Conservation (phyloP, 2,329 filamentous ascomycete species). For the Sphaceloma murrayae region DNA sequence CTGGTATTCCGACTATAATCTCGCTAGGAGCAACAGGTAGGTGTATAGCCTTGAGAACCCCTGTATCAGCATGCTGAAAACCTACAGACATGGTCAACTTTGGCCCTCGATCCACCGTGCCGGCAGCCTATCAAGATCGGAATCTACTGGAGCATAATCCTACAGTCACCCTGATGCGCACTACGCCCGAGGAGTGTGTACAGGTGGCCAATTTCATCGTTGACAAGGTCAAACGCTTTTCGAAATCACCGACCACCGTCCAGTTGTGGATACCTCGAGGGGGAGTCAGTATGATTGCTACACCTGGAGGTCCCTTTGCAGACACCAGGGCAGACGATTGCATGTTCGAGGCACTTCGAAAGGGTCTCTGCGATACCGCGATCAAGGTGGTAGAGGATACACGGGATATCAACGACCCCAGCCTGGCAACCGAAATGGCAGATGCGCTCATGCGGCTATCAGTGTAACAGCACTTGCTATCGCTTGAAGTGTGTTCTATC, state of each 20-base stretch:
- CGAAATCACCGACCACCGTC: conserved; percentile 34
- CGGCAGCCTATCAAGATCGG: conserved; percentile 43
- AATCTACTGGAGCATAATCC: conserved; percentile 57
- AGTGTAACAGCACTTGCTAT: too few relatives aligned
- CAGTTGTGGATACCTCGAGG: conserved; percentile 51
- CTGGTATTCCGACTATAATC: conserved; percentile 50
- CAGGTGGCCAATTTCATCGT: conserved; percentile 49
- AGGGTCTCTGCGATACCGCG: conserved; percentile 40
- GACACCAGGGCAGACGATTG: conserved; percentile 40
- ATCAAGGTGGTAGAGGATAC: conserved; percentile 46
- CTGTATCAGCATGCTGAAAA: conserved; percentile 29
- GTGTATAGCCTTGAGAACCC: conserved; percentile 29
- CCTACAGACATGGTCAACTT: conserved; percentile 57
- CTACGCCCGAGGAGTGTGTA: conserved; percentile 47
- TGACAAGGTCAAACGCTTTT: conserved; percentile 39
- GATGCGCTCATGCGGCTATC: conserved; percentile 26
- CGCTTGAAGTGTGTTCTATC: too few relatives aligned
- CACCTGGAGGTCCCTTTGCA: conserved; percentile 44
- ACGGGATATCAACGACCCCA: conserved; percentile 46
- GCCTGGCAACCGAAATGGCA: conserved; percentile 43
- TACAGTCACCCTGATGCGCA: conserved; percentile 56
- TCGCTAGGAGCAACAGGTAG: conserved; percentile 35
- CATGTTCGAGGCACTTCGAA: conserved; percentile 40
- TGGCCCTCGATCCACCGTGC: conserved; percentile 47
- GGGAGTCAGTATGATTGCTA: conserved; percentile 53